Evolutionary conservation across 225 moss, liverwort and hornwort species (phyloP), one percentile per base, ranked within the genome.

Genomic region (Antitrichia curtipendula): DNA sequence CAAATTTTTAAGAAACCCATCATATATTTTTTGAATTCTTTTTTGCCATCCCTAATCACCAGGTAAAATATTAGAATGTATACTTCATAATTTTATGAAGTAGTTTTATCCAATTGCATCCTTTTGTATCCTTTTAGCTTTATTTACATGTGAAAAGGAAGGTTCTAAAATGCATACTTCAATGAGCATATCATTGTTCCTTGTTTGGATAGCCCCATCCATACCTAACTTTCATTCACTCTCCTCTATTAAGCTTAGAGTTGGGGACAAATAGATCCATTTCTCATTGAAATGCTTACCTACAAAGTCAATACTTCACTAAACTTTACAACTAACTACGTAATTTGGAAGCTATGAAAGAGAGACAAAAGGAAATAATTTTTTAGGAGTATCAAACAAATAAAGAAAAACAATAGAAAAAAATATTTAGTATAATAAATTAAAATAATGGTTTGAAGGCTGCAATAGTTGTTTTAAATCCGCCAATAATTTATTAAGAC

Each of bases 131-230:
- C 21, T 36, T n/a, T 6, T 21, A n/a, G 21, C 7, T 7, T 19
- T 17, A 10, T 65, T 10, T 20, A 36, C 5, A 63, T 34, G 63
- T 63, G 15, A 36, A 3, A 34, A 65, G 7, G 27, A 43, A 0
- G 10, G 10, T 27, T 68, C 9, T 3, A 25, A 70, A 25, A 41
- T 41, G 12, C 25, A 41, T 24, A 41, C 8, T 43, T 43, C 13
- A 1, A 27, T 27, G 5, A 27, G 27, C 2, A 2, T 6, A 5
- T 43, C 9, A 43, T 7, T 43, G 1, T 71, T 28, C 9, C 6
- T 0, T 71, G 0, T 45, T 47, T 31, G 4, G 13, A 2, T 0
- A 29, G 0, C 0, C 11, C 29, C 11, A 29, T 73, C 4, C 47
- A 73, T 31, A 18, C 10, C 29, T 29, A 18, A 29, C 0, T 47